These are phyloP conservation scores for Claviceps lovelessii DNA, from an alignment of 2,329 filamentous ascomycete genomes.

Conservation along the genomic window DNA sequence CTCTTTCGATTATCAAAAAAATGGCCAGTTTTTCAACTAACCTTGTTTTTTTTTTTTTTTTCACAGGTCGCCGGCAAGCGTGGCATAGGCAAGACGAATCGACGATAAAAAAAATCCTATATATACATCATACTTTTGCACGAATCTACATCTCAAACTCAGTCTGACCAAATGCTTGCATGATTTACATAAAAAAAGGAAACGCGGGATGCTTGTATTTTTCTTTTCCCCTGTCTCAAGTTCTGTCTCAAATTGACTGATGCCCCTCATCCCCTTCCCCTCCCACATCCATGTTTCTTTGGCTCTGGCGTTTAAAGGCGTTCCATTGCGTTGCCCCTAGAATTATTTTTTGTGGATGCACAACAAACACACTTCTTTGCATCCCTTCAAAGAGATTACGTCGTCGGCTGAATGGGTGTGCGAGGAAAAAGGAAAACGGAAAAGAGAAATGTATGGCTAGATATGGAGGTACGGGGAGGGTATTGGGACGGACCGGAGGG, in stretches of 20 bases:
- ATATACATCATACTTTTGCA: background rate
- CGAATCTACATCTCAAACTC: background rate
- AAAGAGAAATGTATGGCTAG: no score
- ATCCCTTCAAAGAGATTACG: no score
- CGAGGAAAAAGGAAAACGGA: no score
- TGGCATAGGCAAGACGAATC: conserved; percentile 76
- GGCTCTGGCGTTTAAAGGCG: background rate
- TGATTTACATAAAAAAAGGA: background rate
- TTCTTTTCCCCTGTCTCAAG: background rate
- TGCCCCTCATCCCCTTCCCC: background rate
- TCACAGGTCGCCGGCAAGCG: conserved; percentile 73
- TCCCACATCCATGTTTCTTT: background rate
- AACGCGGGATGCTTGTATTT: background rate
- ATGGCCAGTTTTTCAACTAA: conserved; percentile 15
- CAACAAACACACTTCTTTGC: no score
- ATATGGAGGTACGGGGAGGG: no score
- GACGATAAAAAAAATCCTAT: conserved; percentile 35
- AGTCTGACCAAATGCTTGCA: background rate
- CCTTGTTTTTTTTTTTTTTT: conserved; percentile 3
- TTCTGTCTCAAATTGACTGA: no score
- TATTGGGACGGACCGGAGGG: no score
- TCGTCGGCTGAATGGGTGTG: no score
- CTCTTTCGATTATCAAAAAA: background rate
- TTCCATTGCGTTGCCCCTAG: background rate
- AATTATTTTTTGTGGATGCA: background rate